Conservation (phyloP, 1,284 basidiomycete species). For the Porodaedalea pini region DNA sequence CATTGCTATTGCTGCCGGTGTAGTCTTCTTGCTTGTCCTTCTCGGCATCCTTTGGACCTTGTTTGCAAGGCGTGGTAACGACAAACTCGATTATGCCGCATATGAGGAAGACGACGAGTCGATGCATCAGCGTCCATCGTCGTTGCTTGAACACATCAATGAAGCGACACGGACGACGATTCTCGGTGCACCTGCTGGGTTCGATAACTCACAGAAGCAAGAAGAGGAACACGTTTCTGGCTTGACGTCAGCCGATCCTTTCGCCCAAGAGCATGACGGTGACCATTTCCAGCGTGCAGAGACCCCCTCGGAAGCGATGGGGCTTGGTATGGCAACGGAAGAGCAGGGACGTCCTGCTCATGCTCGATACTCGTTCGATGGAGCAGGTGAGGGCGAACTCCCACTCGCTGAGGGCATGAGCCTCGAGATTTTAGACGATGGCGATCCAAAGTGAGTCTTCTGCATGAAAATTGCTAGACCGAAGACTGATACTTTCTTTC, state of each 20-base stretch:
- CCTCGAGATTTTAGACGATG: constrained; percentile 73
- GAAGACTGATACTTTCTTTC: constrained; percentile 9
- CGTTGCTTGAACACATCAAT: constrained; percentile 83
- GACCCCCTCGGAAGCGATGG: constrained; percentile 71
- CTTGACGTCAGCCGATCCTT: constrained; percentile 43
- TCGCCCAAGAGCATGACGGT: constrained; percentile 55
- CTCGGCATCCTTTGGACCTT: constrained; percentile 89
- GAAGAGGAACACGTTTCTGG: constrained; percentile 44
- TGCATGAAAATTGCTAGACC: constrained; percentile 1
- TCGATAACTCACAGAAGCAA: constrained; percentile 48
- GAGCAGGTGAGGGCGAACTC: constrained; percentile 72
- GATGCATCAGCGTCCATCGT: constrained; percentile 69
- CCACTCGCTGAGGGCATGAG: constrained; percentile 66
- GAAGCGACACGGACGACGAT: constrained; percentile 80
- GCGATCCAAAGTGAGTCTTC: constrained; percentile 69
- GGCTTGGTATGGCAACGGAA: constrained; percentile 52
- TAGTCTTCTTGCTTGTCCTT: constrained; percentile 88
- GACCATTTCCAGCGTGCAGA: constrained; percentile 73
- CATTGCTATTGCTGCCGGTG: constrained; percentile 92
- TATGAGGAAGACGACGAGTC: constrained; percentile 74
- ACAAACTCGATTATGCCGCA: constrained; percentile 49
- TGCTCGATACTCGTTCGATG: constrained; percentile 78
- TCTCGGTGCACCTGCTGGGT: constrained; percentile 45
- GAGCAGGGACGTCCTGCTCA: constrained; percentile 69
- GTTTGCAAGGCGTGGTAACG: constrained; percentile 74